A percentile compares a stretch with the other conserved stretches of the same genome.
These are phyloP conservation scores for Corylus heterophylla DNA, from an alignment of 306 rosid species.

Conservation along the genomic window DNA sequence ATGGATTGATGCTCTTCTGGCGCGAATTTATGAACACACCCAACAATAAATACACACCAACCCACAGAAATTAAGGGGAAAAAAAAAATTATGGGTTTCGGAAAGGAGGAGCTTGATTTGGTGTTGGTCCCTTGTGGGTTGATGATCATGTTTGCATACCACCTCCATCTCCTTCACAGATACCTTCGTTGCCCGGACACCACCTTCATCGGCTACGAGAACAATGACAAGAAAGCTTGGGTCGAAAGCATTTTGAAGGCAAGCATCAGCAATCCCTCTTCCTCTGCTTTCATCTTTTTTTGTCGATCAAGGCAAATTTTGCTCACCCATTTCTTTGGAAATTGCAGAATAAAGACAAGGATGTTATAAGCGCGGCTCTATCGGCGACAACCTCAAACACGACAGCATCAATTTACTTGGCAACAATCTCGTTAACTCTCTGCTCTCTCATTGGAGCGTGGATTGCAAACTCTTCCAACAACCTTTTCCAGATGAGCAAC, in stretches of 20 bases:
- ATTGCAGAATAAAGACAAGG: conserved; percentile 49
- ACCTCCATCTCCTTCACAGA: conserved; percentile 58
- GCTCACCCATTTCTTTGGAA: background rate
- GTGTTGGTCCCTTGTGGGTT: conserved; percentile 70
- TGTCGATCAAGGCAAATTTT: background rate
- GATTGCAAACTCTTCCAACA: conserved; percentile 51
- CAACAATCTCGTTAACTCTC: conserved; percentile 58
- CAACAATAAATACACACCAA: background rate
- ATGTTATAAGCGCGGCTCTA: conserved; percentile 35
- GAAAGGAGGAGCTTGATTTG: conserved; percentile 60
- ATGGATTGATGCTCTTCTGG: background rate
- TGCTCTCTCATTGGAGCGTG: conserved; percentile 77
- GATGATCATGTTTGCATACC: conserved; percentile 68
- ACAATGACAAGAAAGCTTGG: conserved; percentile 72
- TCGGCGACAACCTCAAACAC: conserved; percentile 58
- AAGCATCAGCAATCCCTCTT: background rate
- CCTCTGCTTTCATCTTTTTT: background rate
- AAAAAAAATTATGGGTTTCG: conserved; percentile 40
- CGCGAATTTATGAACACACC: background rate
- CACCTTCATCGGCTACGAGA: conserved; percentile 74
- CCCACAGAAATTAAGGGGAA: background rate
- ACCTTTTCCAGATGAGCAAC: conserved; percentile 38
- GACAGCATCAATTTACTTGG: conserved; percentile 56
- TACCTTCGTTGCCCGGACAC: conserved; percentile 62
- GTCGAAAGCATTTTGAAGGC: conserved; percentile 71